phyloP scores from a whole-genome alignment of 768 basidiomycete genomes.

The Rhizopogon vinicolor region DNA sequence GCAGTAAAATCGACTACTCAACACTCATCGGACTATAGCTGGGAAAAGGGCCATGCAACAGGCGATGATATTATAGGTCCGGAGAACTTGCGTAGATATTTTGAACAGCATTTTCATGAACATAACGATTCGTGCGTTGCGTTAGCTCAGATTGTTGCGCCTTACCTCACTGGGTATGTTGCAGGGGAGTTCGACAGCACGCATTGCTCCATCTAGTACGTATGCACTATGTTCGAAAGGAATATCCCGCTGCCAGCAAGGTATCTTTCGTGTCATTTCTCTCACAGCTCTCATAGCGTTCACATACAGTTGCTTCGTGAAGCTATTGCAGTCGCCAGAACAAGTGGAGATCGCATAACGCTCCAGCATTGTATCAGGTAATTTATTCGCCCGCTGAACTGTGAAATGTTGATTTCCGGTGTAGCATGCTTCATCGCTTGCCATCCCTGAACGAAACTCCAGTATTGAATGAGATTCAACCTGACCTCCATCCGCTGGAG shows the following conservation, averaged over 20 bases:
- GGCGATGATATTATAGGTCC: conserved; percentile 68
- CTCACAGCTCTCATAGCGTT: conserved; percentile 1
- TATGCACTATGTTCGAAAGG: conserved; percentile 70
- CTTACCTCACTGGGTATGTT: neutral
- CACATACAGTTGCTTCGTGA: conserved; percentile 59
- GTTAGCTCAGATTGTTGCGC: neutral
- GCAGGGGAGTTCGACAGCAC: conserved; percentile 74
- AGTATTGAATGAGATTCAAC: conserved; percentile 67
- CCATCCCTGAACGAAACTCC: conserved; percentile 49
- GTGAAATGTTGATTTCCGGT: conserved; percentile 1
- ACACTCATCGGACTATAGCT: conserved; percentile 36
- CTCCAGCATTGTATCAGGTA: conserved; percentile 78
- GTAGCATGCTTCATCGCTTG: conserved; percentile 69
- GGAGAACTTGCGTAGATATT: conserved; percentile 72
- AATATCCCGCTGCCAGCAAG: conserved; percentile 65
- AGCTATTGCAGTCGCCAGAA: conserved; percentile 74
- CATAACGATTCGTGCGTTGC: conserved; percentile 70
- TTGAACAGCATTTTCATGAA: conserved; percentile 83
- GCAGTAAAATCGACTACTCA: neutral
- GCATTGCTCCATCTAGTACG: conserved; percentile 73
- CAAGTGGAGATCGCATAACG: conserved; percentile 63
- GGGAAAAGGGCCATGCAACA: conserved; percentile 56
- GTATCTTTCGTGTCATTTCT: conserved; percentile 29
- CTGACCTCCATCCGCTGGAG: conserved; percentile 71
- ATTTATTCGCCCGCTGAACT: neutral